Percentiles rank a stretch among this genome's conserved stretches.
phyloP scores from a whole-genome alignment of 306 rosid genomes.

The Gleditsia sinensis region DNA sequence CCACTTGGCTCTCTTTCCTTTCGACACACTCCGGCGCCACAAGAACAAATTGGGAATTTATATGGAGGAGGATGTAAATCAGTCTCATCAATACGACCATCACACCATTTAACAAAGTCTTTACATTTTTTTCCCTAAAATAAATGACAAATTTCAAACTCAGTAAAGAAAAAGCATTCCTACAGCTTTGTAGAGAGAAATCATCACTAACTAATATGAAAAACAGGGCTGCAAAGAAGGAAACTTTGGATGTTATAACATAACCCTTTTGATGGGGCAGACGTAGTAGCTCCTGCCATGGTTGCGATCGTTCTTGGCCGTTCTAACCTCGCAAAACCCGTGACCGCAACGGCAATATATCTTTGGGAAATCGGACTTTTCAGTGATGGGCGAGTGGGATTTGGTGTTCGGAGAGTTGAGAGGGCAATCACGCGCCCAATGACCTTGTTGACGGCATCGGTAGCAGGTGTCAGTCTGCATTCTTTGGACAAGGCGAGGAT shows the following conservation, averaged over 20 bases:
- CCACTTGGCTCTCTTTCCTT: not conserved
- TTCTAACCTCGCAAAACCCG: constrained; percentile 30
- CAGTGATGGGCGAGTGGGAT: not conserved
- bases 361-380: not conserved
- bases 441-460: constrained; percentile 31
- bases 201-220: no score
- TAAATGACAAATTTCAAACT: not conserved
- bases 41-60: constrained; percentile 42
- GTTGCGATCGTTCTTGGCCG: not conserved
- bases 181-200: not conserved
- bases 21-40: constrained; percentile 49
- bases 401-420: not conserved
- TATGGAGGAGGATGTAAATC: constrained; percentile 30
- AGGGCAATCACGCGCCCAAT: constrained; percentile 36
- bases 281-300: constrained; percentile 23
- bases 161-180: not conserved
- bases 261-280: constrained; percentile 54
- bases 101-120: constrained; percentile 15
- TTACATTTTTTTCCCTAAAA: constrained; percentile 37
- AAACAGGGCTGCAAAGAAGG: not conserved
- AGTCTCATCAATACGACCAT: constrained; percentile 15
- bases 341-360: constrained; percentile 46
- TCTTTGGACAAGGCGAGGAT: not conserved
- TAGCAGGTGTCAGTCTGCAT: constrained; percentile 27
- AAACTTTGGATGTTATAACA: not conserved